Evolutionary conservation across 331 rosid genomes (phyloP).

Genomic region (Acacia concinna): DNA sequence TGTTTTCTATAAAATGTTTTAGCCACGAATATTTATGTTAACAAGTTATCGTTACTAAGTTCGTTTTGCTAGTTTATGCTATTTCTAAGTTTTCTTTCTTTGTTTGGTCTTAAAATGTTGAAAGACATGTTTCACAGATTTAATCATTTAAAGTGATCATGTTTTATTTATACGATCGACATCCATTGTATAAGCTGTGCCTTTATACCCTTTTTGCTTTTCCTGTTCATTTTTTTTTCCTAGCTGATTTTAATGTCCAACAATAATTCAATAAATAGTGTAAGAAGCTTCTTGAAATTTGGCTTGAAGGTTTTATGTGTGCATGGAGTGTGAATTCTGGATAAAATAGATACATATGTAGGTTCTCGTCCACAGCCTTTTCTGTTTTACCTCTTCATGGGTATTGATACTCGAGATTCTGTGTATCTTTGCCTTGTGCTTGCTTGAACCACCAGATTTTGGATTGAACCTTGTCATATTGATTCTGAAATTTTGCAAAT

Average conservation of each 20-base stretch:
- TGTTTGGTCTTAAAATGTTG: conserved; percentile 9
- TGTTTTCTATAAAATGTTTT: neutral
- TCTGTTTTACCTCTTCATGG: neutral
- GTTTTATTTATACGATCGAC: neutral
- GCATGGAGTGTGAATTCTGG: neutral
- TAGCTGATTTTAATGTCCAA: neutral
- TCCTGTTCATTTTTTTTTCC: neutral
- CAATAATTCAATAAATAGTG: neutral
- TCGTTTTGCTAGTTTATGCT: neutral
- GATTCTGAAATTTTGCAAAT: neutral
- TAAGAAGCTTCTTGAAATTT: neutral
- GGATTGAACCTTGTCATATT: neutral
- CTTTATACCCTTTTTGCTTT: neutral
- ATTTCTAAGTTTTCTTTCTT: conserved; percentile 5
- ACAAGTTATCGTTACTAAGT: neutral
- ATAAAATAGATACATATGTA: neutral
- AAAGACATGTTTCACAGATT: neutral
- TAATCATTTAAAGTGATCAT: neutral
- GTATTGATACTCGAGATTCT: neutral
- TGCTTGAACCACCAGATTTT: neutral
- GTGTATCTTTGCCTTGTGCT: neutral
- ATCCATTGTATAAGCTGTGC: neutral
- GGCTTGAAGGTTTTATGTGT: neutral
- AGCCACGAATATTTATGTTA: neutral
- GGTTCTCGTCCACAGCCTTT: neutral